These are phyloP conservation scores for Dissophora globulifera DNA, from an alignment of 192 early-diverging fungal species.

Conservation along the genomic window DNA sequence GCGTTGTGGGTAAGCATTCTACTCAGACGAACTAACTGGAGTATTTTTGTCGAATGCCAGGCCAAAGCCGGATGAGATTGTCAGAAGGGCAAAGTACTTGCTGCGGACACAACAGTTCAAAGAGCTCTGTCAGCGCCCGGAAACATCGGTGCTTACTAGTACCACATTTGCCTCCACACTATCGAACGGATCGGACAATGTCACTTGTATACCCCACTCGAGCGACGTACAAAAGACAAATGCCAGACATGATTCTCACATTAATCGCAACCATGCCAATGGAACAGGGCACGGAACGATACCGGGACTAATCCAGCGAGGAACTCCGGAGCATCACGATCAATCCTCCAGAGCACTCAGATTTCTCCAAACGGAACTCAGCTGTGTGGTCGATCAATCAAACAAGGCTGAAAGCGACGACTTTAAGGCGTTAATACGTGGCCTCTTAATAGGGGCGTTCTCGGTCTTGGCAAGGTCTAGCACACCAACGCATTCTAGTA, in stretches of 20 bases:
- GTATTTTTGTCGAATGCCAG: constrained; percentile 14
- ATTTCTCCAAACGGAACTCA: constrained; percentile 81
- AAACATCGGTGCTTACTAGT: constrained; percentile 31
- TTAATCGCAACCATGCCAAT: background rate
- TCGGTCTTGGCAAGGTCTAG: constrained; percentile 3
- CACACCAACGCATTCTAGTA: background rate
- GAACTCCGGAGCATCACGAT: constrained; percentile 33
- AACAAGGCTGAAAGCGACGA: constrained; percentile 55
- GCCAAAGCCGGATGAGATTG: constrained; percentile 73
- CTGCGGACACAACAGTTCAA: constrained; percentile 84
- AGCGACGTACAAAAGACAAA: background rate
- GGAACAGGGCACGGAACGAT: background rate
- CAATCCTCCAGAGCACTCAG: constrained; percentile 70
- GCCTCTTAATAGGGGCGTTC: constrained; percentile 30
- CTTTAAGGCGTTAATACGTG: constrained; percentile 50
- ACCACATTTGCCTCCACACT: background rate
- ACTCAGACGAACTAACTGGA: too few relatives aligned
- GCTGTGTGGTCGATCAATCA: constrained; percentile 75
- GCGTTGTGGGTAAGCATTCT: too few relatives aligned
- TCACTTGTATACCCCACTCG: background rate
- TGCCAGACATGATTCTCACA: background rate
- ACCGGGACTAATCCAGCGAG: constrained; percentile 10
- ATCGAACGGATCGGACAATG: background rate
- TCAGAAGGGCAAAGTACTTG: constrained; percentile 77
- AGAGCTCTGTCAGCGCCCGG: constrained; percentile 74